These are phyloP conservation scores for Telfairia occidentalis DNA, from an alignment of 331 rosid species.

Conservation along the genomic window DNA sequence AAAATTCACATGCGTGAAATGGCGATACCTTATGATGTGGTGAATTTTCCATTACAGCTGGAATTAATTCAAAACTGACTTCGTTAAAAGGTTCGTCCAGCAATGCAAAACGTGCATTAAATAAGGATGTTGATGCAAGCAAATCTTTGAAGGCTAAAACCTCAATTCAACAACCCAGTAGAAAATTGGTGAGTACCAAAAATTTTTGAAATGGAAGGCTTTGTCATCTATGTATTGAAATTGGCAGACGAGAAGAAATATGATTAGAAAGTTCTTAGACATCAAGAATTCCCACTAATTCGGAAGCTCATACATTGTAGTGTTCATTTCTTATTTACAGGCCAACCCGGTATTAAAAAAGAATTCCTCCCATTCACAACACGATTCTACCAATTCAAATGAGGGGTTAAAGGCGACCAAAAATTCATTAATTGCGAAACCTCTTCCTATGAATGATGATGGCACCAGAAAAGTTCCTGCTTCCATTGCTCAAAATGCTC, in stretches of 20 bases:
- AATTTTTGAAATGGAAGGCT: conserved; percentile 16
- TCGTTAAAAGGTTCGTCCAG: conserved; percentile 21
- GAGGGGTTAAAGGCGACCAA: conserved; percentile 14
- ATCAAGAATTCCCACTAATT: conserved; percentile 9
- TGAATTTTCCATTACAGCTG: conserved; percentile 25
- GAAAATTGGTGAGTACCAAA: conserved; percentile 46
- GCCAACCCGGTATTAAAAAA: conserved; percentile 28
- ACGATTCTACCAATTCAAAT: conserved; percentile 22
- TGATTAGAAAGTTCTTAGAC: not conserved
- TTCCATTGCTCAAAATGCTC: conserved; percentile 26
- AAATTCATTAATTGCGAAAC: conserved; percentile 13
- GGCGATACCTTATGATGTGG: not conserved
- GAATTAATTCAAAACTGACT: conserved; percentile 24
- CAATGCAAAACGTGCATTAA: conserved; percentile 22
- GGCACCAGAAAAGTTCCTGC: conserved; percentile 17
- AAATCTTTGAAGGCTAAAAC: conserved; percentile 35
- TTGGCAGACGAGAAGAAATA: not conserved
- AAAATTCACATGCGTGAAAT: not conserved
- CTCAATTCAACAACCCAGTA: conserved; percentile 33
- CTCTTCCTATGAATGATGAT: conserved; percentile 3
- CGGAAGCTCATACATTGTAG: conserved; percentile 8
- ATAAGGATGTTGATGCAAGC: conserved; percentile 21
- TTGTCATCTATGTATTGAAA: not conserved
- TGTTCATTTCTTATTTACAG: conserved; percentile 29
- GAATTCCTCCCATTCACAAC: conserved; percentile 13